Percentiles rank a stretch among this genome's conserved stretches.
phyloP scores from a whole-genome alignment of 1,284 basidiomycete genomes.

The Porodaedalea pini region DNA sequence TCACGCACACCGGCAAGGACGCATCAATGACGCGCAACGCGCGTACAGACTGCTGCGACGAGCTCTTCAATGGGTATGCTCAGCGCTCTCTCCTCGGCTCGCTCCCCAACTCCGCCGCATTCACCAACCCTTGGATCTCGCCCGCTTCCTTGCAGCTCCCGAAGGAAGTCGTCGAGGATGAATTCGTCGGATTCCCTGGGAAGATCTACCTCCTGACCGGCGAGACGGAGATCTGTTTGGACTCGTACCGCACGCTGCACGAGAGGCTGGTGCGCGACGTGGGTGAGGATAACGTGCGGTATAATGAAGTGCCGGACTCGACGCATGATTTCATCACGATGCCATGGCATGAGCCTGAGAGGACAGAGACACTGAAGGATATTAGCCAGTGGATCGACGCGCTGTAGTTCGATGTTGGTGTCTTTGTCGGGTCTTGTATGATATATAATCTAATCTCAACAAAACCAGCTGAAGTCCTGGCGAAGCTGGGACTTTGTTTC shows the following conservation, averaged over 20 bases:
- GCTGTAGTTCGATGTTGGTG: too few species aligned
- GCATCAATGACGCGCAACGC: conserved; percentile 24
- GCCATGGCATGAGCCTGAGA: conserved; percentile 28
- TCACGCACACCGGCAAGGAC: conserved; percentile 21
- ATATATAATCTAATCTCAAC: too few species aligned
- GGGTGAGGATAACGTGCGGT: conserved; percentile 28
- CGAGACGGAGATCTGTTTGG: conserved; percentile 32
- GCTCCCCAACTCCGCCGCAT: conserved; percentile 7
- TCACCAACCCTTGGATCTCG: conserved; percentile 21
- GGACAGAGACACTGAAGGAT: conserved; percentile 28
- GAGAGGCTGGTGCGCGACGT: conserved; percentile 30
- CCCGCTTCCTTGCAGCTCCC: conserved; percentile 21
- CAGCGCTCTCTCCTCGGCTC: conserved; percentile 25
- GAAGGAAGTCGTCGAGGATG: conserved; percentile 15
- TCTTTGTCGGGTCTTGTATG: too few species aligned
- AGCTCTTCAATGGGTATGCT: conserved; percentile 21
- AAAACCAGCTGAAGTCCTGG: too few species aligned
- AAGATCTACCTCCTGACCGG: conserved; percentile 34
- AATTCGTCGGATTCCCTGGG: conserved; percentile 32
- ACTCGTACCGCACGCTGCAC: conserved; percentile 29
- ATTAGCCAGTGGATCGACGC: conserved; percentile 27
- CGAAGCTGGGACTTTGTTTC: too few species aligned
- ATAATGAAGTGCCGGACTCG: conserved; percentile 31
- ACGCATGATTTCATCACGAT: conserved; percentile 30
- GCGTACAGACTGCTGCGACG: conserved; percentile 19